Percentiles rank a stretch among this genome's conserved stretches.
Conservation (phyloP, 805 yeast species). For the Kazachstania kunashirensis region DNA sequence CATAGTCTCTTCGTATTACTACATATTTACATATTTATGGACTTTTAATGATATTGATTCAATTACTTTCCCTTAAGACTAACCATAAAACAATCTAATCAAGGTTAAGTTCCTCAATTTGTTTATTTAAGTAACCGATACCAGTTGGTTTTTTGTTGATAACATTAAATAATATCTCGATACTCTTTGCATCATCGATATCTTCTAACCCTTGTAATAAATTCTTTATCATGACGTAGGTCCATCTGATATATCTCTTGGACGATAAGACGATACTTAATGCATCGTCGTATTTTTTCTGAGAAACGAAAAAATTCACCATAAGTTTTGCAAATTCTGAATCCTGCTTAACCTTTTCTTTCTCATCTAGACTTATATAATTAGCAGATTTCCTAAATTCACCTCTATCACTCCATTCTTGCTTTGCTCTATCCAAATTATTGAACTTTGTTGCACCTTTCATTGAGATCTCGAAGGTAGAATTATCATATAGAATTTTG, state of each 20-base stretch:
- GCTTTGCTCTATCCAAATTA: slow-evolving; percentile 49
- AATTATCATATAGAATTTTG: slow-evolving; percentile 35
- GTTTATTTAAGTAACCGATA: slow-evolving; percentile 12
- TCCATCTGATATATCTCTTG: slow-evolving; percentile 63
- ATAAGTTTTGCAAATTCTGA: slow-evolving; percentile 56
- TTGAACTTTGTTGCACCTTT: slow-evolving; percentile 53
- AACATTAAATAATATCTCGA: slow-evolving; percentile 24
- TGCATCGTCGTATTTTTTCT: slow-evolving; percentile 59
- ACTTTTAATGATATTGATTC: too few relatives aligned
- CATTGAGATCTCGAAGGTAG: slow-evolving; percentile 51
- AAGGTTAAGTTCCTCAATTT: slow-evolving; percentile 13
- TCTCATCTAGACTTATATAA: slow-evolving; percentile 50
- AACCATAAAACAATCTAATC: too few relatives aligned
- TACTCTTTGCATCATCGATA: slow-evolving; percentile 36
- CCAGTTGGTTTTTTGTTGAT: slow-evolving; percentile 24
- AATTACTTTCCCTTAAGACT: too few relatives aligned
- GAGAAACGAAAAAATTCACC: slow-evolving; percentile 47
- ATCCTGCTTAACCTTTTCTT: slow-evolving; percentile 19
- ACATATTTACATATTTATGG: slow-evolving; percentile 4
- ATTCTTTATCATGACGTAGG: slow-evolving; percentile 35
- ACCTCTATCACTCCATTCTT: slow-evolving; percentile 76
- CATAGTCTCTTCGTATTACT: too few relatives aligned
- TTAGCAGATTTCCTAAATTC: slow-evolving; percentile 44
- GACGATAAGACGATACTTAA: slow-evolving; percentile 58
- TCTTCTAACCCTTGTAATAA: slow-evolving; percentile 33